phyloP scores from a whole-genome alignment of 768 basidiomycete species.

The Mycena vulgaris region DNA sequence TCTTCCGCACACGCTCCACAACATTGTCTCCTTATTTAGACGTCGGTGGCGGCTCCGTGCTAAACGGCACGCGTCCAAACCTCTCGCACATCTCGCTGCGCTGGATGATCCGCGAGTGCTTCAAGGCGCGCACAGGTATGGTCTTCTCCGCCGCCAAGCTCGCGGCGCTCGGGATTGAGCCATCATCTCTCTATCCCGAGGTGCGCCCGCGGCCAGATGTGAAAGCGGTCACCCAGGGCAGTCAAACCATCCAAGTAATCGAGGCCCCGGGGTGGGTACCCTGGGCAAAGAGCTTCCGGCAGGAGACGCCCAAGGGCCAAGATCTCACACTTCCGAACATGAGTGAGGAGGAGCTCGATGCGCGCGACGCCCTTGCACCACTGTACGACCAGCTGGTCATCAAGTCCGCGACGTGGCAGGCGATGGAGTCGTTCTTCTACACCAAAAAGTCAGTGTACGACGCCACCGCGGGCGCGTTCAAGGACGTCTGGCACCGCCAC shows the following conservation, averaged over 20 bases:
- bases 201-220: slow-evolving; percentile 21
- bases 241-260: slow-evolving; percentile 15
- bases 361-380: slow-evolving; percentile 17
- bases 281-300: slow-evolving; percentile 22
- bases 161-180: slow-evolving; percentile 23
- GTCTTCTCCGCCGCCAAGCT: slow-evolving; percentile 18
- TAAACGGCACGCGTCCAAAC: slow-evolving; percentile 25
- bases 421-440: slow-evolving; percentile 1
- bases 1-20: slow-evolving; percentile 4
- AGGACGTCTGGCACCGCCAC: slow-evolving; percentile 14
- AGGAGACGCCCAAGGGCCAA: background rate
- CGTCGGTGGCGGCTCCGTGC: slow-evolving; percentile 27
- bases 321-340: slow-evolving; percentile 17
- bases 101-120: slow-evolving; percentile 31
- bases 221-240: slow-evolving; percentile 2
- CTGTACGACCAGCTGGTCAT: slow-evolving; percentile 28
- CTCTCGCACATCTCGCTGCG: slow-evolving; percentile 24
- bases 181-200: slow-evolving; percentile 18
- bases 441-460: slow-evolving; percentile 21
- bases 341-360: slow-evolving; percentile 22
- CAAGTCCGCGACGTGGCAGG: slow-evolving; percentile 14
- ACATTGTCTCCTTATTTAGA: slow-evolving; percentile 8
- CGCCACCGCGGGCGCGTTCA: slow-evolving; percentile 4
- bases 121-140: slow-evolving; percentile 26
- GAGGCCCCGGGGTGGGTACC: slow-evolving; percentile 17